These are phyloP conservation scores for Debaryomyces subglobosus DNA, from an alignment of 1,139 yeast genomes.

Conservation along the genomic window DNA sequence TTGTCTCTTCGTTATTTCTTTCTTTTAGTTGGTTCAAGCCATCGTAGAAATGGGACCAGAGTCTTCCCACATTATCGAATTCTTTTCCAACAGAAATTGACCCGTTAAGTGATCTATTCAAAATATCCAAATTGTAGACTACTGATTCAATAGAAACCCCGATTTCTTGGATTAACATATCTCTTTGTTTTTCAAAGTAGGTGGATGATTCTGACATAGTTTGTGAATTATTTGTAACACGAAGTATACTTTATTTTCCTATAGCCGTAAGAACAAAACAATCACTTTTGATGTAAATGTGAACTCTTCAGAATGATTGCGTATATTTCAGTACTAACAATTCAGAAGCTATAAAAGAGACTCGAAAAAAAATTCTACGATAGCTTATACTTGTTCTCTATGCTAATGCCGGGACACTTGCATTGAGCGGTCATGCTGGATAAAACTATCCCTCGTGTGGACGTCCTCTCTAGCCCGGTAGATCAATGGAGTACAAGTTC, in stretches of 20 bases:
- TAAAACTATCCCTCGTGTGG: conserved; percentile 30
- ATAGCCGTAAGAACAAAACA: not conserved
- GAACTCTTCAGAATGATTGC: conserved; percentile 2
- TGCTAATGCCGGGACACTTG: conserved; percentile 32
- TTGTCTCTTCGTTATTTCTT: conserved; percentile 3
- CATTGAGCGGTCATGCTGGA: conserved; percentile 38
- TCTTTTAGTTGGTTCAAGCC: conserved; percentile 33
- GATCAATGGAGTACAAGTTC: conserved; percentile 31
- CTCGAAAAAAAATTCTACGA: not conserved
- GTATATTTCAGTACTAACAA: conserved; percentile 3
- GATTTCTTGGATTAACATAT: conserved; percentile 47
- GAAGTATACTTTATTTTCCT: not conserved
- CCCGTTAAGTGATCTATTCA: conserved; percentile 45
- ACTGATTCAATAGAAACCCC: conserved; percentile 43
- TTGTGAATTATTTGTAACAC: not conserved
- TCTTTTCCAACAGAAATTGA: conserved; percentile 50
- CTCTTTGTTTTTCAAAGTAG: conserved; percentile 47
- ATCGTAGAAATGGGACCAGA: conserved; percentile 48
- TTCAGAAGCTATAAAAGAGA: not conserved
- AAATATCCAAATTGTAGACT: conserved; percentile 42
- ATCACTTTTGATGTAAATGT: not conserved
- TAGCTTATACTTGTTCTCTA: conserved; percentile 14
- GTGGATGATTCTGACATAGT: conserved; percentile 12
- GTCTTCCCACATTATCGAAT: conserved; percentile 47
- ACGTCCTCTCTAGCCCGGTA: conserved; percentile 45